Evolutionary conservation across 2,329 filamentous ascomycete genomes (phyloP).

Genomic region (Botrytis paeoniae): DNA sequence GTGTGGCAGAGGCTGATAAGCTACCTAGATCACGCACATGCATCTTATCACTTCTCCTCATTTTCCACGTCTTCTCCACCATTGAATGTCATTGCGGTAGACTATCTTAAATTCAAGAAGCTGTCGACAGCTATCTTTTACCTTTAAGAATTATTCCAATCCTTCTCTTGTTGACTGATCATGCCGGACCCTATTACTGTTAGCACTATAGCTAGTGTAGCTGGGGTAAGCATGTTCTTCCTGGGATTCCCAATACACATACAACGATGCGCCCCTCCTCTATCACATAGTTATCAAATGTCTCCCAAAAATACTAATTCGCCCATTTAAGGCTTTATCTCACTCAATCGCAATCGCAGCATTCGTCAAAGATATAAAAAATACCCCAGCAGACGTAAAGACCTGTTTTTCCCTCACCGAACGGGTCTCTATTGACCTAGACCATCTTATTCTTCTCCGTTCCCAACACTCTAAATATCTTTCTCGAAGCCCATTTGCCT

Average conservation of each 20-base stretch:
- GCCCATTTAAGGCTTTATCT: background rate
- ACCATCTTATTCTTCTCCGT: constrained; percentile 5
- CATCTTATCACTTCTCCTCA: background rate
- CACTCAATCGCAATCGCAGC: background rate
- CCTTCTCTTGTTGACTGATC: background rate
- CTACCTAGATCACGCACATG: background rate
- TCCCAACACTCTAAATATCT: background rate
- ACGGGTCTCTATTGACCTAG: background rate
- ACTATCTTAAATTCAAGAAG: background rate
- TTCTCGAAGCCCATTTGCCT: background rate
- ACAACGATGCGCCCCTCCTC: background rate
- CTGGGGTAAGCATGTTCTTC: background rate
- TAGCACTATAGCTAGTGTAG: background rate
- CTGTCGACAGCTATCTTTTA: background rate
- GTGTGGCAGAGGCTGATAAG: background rate
- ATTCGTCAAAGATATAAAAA: constrained; percentile 12
- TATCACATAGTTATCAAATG: background rate
- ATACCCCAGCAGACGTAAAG: constrained; percentile 12
- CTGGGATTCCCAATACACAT: background rate
- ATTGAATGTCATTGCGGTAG: background rate
- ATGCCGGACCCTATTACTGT: background rate
- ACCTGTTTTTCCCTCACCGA: constrained; percentile 4
- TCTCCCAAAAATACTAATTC: background rate
- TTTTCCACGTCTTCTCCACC: background rate
- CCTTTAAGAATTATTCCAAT: background rate